Base-by-base conservation (phyloP, 257 asterid genomes). In the Plantago elongata region DNA sequence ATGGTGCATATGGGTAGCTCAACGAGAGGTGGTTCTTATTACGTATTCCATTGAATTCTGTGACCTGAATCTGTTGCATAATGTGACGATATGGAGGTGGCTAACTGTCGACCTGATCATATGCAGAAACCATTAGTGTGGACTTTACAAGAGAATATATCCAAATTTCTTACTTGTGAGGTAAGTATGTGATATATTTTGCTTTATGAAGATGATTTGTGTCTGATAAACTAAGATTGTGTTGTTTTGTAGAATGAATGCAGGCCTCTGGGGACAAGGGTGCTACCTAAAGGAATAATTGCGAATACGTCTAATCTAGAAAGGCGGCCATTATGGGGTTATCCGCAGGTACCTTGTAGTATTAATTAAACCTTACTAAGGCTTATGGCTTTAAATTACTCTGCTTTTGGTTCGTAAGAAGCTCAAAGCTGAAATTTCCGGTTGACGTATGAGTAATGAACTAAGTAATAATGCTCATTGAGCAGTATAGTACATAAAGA, bases 301-400 rank as follows among this genome's bases (percentile, higher is more conserved):
- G 79, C 82, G 11, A 68, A 63, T 67, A 83, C 87, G 37, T 77
- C 97, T 38, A 83, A 90, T 79, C 72, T 90, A 73, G 96, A 87
- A 67, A 78, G 64, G 65, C 80, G 95, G 9, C 95, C 97, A 0
- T 67, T 87, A 47, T 90, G 97, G 95, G 97, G 97, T 54, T 72
- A 30, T 34, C 90, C 93, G n/a, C 63, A 84, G 97, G 97, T 90
- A 75, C 11, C 40, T 45, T 60, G 8, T 37, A 13, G 8, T 37
- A 13, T 12, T 50, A 55, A 51, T 16, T 58, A 3, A 2, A 17
- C 38, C 22, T 9, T 47, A 11, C 38, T 2, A 16, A 22, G 27
- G 27, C 27, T 22, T 22, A 22, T 22, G 27, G 27, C 27, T 22
- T 22, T 22, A 22, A 22, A 22, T 17, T 3, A 46, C 18, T 60